A percentile compares a stretch with the other conserved stretches of the same genome.
These are phyloP conservation scores for Nemania sp. DNA, from an alignment of 2,329 filamentous ascomycete genomes.

Conservation along the genomic window DNA sequence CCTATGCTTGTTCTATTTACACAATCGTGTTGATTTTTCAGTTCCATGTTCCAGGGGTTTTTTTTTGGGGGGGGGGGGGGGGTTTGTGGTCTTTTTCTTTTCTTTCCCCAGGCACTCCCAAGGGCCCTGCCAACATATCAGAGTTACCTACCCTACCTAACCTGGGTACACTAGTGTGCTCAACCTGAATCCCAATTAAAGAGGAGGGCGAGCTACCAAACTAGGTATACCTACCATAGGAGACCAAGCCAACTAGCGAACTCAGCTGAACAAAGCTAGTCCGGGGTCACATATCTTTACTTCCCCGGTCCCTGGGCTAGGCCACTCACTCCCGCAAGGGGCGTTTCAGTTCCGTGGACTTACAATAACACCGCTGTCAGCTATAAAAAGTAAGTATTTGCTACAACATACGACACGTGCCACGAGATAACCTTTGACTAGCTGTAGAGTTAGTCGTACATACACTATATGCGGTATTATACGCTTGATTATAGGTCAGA, in stretches of 20 bases:
- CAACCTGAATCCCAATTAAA: constrained; percentile 20
- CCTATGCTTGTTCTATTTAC: too few relatives aligned
- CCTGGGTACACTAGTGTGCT: not conserved
- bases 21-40: too few relatives aligned
- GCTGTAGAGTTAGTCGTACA: constrained; percentile 14
- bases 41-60: too few relatives aligned
- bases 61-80: too few relatives aligned
- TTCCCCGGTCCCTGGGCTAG: constrained; percentile 31
- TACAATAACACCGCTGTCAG: constrained; percentile 29
- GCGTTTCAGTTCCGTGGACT: constrained; percentile 32
- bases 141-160: not conserved
- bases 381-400: constrained; percentile 29
- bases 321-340: constrained; percentile 34
- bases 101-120: not conserved
- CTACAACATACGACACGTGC: constrained; percentile 30
- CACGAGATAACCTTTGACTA: constrained; percentile 17
- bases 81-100: too few relatives aligned
- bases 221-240: constrained; percentile 17
- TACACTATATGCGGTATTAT: not conserved
- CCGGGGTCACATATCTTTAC: constrained; percentile 32
- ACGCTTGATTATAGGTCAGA: constrained; percentile 21
- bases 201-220: constrained; percentile 22
- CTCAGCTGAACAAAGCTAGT: constrained; percentile 40
- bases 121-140: constrained; percentile 17
- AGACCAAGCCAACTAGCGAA: constrained; percentile 28